Evolutionary conservation across 2,329 filamentous ascomycete species (phyloP).

Genomic region (Trichoderma polysporum): DNA sequence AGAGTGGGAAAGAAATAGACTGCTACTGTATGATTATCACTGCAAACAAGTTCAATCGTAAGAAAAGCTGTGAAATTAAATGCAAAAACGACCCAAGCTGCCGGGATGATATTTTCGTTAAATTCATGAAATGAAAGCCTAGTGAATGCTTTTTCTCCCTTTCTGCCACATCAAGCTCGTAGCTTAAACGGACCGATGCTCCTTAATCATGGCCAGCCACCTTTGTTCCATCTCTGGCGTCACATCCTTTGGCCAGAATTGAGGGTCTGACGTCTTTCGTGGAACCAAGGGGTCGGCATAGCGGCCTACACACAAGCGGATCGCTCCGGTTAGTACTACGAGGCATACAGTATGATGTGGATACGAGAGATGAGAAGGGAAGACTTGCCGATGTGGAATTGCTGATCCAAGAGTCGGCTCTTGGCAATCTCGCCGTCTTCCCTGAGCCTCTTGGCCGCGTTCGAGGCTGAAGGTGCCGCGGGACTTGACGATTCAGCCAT

Average conservation of each 20-base stretch:
- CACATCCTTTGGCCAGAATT: conserved; percentile 40
- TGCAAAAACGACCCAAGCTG: background rate
- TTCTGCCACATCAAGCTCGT: background rate
- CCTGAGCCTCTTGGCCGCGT: conserved; percentile 39
- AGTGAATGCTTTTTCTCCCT: background rate
- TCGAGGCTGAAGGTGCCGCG: conserved; percentile 26
- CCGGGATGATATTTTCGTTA: background rate
- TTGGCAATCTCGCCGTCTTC: conserved; percentile 45
- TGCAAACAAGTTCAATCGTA: background rate
- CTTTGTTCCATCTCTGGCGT: conserved; percentile 43
- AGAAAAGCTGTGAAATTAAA: background rate
- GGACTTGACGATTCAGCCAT: conserved; percentile 23
- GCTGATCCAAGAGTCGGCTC: conserved; percentile 43
- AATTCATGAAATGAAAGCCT: background rate
- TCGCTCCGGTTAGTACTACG: background rate
- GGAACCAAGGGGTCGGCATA: conserved; percentile 50
- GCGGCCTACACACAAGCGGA: conserved; percentile 30
- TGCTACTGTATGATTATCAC: background rate
- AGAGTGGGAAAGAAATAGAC: too few species aligned
- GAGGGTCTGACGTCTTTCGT: conserved; percentile 34
- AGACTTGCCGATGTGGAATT: conserved; percentile 47
- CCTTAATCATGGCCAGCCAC: conserved; percentile 38
- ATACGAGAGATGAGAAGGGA: background rate
- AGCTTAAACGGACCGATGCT: conserved; percentile 2
- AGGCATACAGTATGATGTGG: background rate